These are phyloP conservation scores for Cordyceps tenuipes DNA, from an alignment of 2,329 filamentous ascomycete genomes.

Conservation along the genomic window DNA sequence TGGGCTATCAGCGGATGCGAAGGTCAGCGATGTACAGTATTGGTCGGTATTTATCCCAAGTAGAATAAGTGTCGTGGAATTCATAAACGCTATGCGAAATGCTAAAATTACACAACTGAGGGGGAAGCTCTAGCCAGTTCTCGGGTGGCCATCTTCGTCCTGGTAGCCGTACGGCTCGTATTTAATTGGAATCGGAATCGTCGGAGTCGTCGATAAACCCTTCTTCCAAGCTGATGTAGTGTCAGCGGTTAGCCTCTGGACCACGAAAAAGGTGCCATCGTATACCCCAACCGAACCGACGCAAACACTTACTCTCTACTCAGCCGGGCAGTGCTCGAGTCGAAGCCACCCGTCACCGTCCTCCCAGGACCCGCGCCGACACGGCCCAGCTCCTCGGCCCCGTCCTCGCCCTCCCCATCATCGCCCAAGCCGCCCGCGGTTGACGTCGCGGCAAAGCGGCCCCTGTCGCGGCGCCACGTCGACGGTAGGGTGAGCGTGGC, in stretches of 20 bases:
- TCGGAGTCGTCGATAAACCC: constrained; percentile 38
- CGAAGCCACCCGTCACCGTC: constrained; percentile 29
- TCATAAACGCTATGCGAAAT: constrained; percentile 11
- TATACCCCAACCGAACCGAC: neutral
- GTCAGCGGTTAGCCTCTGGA: neutral
- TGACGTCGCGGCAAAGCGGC: constrained; percentile 34
- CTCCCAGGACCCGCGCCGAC: constrained; percentile 24
- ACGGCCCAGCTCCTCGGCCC: constrained; percentile 38
- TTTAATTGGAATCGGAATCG: constrained; percentile 16
- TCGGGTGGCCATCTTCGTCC: too few species aligned
- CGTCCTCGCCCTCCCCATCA: constrained; percentile 38
- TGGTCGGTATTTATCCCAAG: neutral
- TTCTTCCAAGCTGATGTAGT: constrained; percentile 26
- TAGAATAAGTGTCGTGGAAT: constrained; percentile 6
- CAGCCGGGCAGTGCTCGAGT: constrained; percentile 45
- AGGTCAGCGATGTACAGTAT: neutral
- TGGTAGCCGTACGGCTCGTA: neutral
- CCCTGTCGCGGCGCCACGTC: constrained; percentile 38
- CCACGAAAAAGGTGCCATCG: neutral
- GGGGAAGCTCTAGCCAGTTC: neutral
- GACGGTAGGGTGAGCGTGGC: constrained; percentile 30
- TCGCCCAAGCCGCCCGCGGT: constrained; percentile 47
- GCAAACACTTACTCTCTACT: constrained; percentile 57
- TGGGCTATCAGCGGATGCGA: neutral
- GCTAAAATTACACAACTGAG: constrained; percentile 1